Evolutionary conservation across 306 rosid species (phyloP).

Genomic region (Datisca glomerata): DNA sequence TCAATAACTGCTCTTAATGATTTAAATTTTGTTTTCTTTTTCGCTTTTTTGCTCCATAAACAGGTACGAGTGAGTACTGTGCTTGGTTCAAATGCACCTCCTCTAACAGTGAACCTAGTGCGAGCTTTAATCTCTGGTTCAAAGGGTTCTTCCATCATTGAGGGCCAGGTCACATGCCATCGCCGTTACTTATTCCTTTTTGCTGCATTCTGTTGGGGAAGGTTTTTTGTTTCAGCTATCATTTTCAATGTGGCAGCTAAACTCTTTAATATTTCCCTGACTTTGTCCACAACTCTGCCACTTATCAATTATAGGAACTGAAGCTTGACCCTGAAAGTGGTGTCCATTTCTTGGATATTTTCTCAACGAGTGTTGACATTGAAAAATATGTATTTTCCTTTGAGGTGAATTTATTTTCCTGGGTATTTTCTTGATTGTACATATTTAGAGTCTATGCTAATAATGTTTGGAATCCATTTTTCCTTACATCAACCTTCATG

Average conservation of each 20-base stretch:
- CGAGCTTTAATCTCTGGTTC: constrained; percentile 49
- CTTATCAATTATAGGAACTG: constrained; percentile 50
- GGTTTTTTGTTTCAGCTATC: background rate
- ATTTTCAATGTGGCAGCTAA: constrained; percentile 5
- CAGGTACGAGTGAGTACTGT: constrained; percentile 87
- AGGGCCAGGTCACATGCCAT: constrained; percentile 42
- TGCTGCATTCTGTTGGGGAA: constrained; percentile 1
- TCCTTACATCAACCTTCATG: background rate
- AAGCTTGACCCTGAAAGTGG: constrained; percentile 50
- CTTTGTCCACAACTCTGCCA: background rate
- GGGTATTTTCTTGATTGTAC: background rate
- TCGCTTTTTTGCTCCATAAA: constrained; percentile 5
- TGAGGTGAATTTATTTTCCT: constrained; percentile 52
- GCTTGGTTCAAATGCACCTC: constrained; percentile 88
- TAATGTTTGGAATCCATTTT: background rate
- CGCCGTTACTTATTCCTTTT: constrained; percentile 11
- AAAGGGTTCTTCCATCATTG: constrained; percentile 46
- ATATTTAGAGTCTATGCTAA: background rate
- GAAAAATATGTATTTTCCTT: constrained; percentile 66
- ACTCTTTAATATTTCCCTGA: background rate
- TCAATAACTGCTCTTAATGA: too few species aligned
- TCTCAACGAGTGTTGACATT: constrained; percentile 50
- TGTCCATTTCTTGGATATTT: constrained; percentile 50
- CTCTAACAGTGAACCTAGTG: constrained; percentile 71
- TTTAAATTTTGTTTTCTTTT: background rate